Conservation (phyloP, 805 yeast species). For the Lipomyces spencermartinsiae region DNA sequence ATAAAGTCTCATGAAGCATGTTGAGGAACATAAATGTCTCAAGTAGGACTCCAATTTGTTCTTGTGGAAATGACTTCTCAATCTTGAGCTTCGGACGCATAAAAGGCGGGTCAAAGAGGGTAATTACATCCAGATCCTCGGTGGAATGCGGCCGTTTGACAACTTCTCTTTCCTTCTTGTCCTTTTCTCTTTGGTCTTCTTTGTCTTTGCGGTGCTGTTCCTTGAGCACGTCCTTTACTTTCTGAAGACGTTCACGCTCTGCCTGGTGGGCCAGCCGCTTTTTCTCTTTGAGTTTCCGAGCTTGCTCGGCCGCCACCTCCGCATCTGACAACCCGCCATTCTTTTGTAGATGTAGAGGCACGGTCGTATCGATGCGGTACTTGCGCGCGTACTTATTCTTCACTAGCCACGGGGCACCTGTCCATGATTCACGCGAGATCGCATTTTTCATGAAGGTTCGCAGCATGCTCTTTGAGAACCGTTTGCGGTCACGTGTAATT, state of each 20-base stretch:
- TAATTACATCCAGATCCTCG: conserved; percentile 40
- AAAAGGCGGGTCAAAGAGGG: conserved; percentile 25
- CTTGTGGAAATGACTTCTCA: conserved; percentile 25
- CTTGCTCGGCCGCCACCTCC: conserved; percentile 30
- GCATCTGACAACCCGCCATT: conserved; percentile 31
- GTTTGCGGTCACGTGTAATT: conserved; percentile 79
- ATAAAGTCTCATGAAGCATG: conserved; percentile 66
- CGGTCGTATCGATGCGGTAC: conserved; percentile 59
- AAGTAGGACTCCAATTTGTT: conserved; percentile 46
- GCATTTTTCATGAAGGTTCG: conserved; percentile 86
- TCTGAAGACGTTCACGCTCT: conserved; percentile 22
- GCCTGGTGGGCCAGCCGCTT: conserved; percentile 18
- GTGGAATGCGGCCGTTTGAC: conserved; percentile 29
- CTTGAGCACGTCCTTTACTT: conserved; percentile 22
- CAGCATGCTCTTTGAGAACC: conserved; percentile 87
- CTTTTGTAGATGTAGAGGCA: conserved; percentile 42
- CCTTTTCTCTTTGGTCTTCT: conserved; percentile 14
- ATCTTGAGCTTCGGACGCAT: conserved; percentile 38
- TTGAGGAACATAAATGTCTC: conserved; percentile 80
- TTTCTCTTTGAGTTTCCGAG: conserved; percentile 27
- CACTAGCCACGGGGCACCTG: conserved; percentile 97
- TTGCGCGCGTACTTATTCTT: conserved; percentile 73
- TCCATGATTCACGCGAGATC: conserved; percentile 75
- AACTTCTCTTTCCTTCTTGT: conserved; percentile 19
- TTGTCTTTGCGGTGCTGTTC: conserved; percentile 19